Conservation (phyloP, 2,329 filamentous ascomycete species). For the Xylaria sp. region DNA sequence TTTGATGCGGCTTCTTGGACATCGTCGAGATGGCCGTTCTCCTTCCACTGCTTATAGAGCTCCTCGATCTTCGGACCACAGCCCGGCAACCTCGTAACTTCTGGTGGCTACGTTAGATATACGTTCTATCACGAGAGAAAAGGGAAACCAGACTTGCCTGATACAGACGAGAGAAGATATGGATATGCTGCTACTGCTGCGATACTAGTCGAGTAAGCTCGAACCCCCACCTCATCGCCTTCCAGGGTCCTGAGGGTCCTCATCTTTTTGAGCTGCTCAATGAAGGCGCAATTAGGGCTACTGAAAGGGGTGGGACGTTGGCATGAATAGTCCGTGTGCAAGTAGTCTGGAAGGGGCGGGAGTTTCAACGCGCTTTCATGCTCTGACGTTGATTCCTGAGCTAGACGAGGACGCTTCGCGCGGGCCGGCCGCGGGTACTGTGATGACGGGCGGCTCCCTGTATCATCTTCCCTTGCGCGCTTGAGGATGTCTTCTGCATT, state of each 20-base stretch:
- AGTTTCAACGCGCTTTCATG: constrained; percentile 69
- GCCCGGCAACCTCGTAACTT: constrained; percentile 73
- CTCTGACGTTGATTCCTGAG: constrained; percentile 81
- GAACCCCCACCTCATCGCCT: constrained; percentile 80
- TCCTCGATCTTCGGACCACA: constrained; percentile 83
- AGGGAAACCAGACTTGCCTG: constrained; percentile 53
- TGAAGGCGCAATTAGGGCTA: constrained; percentile 79
- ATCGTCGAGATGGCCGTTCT: constrained; percentile 69
- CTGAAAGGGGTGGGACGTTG: constrained; percentile 77
- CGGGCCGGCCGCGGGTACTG: constrained; percentile 48
- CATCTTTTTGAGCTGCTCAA: constrained; percentile 79
- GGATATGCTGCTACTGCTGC: constrained; percentile 87
- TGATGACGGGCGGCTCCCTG: constrained; percentile 33
- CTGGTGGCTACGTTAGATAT: constrained; percentile 46
- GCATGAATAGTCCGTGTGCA: constrained; percentile 79
- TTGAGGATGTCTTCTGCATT: constrained; percentile 48
- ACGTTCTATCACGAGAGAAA: constrained; percentile 52
- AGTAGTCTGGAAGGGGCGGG: constrained; percentile 74
- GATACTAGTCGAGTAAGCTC: constrained; percentile 89
- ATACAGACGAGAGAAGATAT: constrained; percentile 54
- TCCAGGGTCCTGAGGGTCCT: constrained; percentile 75
- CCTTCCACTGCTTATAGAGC: constrained; percentile 79
- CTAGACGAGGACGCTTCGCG: constrained; percentile 56
- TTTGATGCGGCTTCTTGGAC: constrained; percentile 73
- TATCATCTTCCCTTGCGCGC: constrained; percentile 47